A percentile compares a stretch with the other conserved stretches of the same genome.
Conservation (phyloP, 805 yeast species). For the Yarrowia bubula region DNA sequence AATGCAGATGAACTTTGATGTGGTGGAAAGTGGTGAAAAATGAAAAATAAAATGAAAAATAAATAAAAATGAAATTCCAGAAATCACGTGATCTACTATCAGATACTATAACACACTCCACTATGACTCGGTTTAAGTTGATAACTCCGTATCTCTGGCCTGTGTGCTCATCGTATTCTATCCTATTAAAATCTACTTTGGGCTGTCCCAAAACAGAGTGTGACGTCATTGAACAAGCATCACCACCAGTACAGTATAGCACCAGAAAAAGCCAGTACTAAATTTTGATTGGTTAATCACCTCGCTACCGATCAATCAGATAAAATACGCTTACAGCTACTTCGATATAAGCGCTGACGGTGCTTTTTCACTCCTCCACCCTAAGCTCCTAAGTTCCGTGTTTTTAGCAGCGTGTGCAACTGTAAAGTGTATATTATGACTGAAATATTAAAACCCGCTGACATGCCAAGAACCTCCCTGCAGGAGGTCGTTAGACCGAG, state of each 20-base stretch:
- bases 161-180: too few relatives aligned
- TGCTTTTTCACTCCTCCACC: background rate
- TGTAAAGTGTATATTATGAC: background rate
- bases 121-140: background rate
- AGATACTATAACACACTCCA: background rate
- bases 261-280: too few relatives aligned
- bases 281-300: too few relatives aligned
- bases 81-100: too few relatives aligned
- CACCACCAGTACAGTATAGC: too few relatives aligned
- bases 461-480: slow-evolving; percentile 3
- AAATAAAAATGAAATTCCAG: background rate
- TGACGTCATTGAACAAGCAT: slow-evolving; percentile 15
- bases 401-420: background rate
- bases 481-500: background rate
- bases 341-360: background rate
- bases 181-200: too few relatives aligned
- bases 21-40: background rate
- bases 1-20: background rate
- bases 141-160: background rate
- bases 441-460: background rate
- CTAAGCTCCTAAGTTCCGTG: background rate
- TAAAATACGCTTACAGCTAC: background rate
- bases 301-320: background rate
- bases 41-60: background rate
- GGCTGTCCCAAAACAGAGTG: too few relatives aligned